Conservation (phyloP, 371 early-diverging fungal species). For the Mortierella sp. region DNA sequence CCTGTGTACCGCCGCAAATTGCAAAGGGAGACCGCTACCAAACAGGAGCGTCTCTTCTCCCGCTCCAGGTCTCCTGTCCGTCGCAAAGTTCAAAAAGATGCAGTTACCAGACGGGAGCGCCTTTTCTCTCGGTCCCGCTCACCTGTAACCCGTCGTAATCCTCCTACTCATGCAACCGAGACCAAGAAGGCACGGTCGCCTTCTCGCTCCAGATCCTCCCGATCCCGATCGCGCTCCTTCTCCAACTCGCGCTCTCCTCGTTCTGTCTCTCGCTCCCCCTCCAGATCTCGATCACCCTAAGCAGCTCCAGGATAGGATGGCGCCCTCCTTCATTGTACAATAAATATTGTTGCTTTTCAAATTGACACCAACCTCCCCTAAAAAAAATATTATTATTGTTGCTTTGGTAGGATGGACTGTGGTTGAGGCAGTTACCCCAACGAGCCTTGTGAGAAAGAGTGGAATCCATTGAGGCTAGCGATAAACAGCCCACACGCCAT, state of each 20-base stretch:
- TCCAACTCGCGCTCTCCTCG: constrained; percentile 22
- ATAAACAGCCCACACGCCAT: neutral
- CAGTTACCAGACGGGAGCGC: neutral
- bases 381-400: neutral
- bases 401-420: neutral
- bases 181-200: neutral
- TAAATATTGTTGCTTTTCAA: neutral
- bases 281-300: constrained; percentile 21
- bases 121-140: neutral
- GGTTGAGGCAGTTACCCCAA: neutral
- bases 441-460: neutral
- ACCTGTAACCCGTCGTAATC: neutral
- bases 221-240: constrained; percentile 17
- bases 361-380: too few relatives aligned
- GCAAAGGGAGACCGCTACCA: neutral
- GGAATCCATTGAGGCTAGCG: neutral
- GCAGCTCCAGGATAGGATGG: neutral
- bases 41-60: neutral
- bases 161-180: neutral
- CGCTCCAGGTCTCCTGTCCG: constrained; percentile 8
- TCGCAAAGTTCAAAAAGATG: neutral
- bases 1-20: neutral
- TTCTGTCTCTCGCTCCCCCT: constrained; percentile 26
- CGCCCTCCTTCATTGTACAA: neutral
- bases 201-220: neutral